Conservation (phyloP, 176 grass and related monocot species). For the Zea mays region DNA sequence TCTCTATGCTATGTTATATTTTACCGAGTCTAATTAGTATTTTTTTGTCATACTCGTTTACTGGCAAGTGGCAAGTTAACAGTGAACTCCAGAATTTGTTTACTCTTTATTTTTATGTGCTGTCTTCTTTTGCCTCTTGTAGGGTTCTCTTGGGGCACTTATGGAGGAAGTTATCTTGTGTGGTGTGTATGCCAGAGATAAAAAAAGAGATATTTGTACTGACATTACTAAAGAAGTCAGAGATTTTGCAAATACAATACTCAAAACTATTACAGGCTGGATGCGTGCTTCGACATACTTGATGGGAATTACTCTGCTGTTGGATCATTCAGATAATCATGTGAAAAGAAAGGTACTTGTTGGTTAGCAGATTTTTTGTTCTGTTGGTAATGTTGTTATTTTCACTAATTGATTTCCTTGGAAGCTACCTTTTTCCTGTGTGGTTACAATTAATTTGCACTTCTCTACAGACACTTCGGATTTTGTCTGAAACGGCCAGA, state of each 20-base stretch:
- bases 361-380: constrained; percentile 12
- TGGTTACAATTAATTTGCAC: constrained; percentile 25
- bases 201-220: constrained; percentile 43
- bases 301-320: constrained; percentile 61
- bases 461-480: constrained; percentile 63
- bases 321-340: constrained; percentile 62
- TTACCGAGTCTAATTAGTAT: constrained; percentile 14
- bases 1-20: constrained; percentile 12
- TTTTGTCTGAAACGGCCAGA: constrained; percentile 76
- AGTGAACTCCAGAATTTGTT: background rate
- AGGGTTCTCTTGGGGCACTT: constrained; percentile 72
- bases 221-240: constrained; percentile 54
- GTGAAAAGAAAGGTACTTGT: constrained; percentile 82
- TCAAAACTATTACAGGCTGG: constrained; percentile 65
- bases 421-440: constrained; percentile 4
- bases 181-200: constrained; percentile 47
- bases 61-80: constrained; percentile 11
- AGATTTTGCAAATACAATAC: constrained; percentile 51
- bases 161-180: constrained; percentile 84
- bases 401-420: constrained; percentile 30
- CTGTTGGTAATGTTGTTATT: constrained; percentile 13
- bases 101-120: background rate
- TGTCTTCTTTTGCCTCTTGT: constrained; percentile 31
- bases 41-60: constrained; percentile 20
- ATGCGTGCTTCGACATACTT: constrained; percentile 85